Evolutionary conservation across 148 eudicot genomes (phyloP), one percentile per base, ranked within the genome.

Genomic region (Amaranthus cruentus): DNA sequence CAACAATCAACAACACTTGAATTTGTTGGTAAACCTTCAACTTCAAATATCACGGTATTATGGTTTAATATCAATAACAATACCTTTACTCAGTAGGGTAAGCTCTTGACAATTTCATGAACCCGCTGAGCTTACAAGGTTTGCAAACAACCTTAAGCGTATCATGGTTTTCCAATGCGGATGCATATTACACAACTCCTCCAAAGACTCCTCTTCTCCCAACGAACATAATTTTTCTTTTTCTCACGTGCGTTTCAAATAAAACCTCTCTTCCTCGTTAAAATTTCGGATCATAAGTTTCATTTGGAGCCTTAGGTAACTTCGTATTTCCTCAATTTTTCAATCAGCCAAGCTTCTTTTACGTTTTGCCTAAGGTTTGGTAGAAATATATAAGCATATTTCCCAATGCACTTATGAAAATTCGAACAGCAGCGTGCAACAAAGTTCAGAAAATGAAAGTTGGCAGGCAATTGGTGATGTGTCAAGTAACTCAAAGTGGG

Each of bases 201-300:
- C 99, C 99, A 85, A 91, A 95, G 76, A 95, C 97, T 72, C 99
- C 99, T 76, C 99, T 82, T 74, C 99, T 88, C 67, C 99, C 97
- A 55, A 95, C 94, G 97, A 73, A 95, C 99, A 78, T 95, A 95
- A 78, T 90, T 75, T 83, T 95, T 95, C 97, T 95, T 95, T 76
- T 86, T 92, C 86, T 91, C 97, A 77, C 99, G 96, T 95, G 38
- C 99, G 88, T 79, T 88, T 95, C 62, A 91, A 80, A 79, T 91
- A 95, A 76, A 91, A 95, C 78, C 77, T 90, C 77, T 95, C 99
- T 81, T 95, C 97, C 82, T 90, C 96, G 99, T 91, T 68, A 95
- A 85, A 62, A 79, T 88, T 81, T 95, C 99, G 99, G 99, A 81
- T 95, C 99, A 78, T 92, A 76, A 68, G 90, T 79, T 79, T 91